Conservation (phyloP, 495 filamentous ascomycete genomes). For the Daldinia grandis region DNA sequence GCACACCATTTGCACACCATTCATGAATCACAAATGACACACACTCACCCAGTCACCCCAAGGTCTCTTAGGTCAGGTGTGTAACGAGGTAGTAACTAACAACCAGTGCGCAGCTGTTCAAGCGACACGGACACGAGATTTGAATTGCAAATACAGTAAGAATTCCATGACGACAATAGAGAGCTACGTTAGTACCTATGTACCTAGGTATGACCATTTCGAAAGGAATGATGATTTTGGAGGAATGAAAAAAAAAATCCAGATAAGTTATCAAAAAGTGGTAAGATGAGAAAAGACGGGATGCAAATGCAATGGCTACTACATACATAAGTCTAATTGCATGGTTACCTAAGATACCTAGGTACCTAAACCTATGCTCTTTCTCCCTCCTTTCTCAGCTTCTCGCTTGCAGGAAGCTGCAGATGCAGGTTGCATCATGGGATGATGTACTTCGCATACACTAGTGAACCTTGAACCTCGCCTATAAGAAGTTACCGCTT, state of each 20-base stretch:
- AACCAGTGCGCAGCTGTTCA: not conserved
- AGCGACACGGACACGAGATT: not conserved
- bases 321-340: not conserved
- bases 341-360: not conserved
- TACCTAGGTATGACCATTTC: not conserved
- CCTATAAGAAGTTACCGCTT: constrained; percentile 32
- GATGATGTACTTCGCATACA: constrained; percentile 21
- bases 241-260: constrained; percentile 4
- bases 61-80: constrained; percentile 2
- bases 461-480: constrained; percentile 27
- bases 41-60: constrained; percentile 12
- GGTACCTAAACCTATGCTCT: too few relatives aligned
- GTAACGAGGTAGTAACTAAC: constrained; percentile 15
- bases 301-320: constrained; percentile 3
- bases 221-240: not conserved
- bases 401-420: constrained; percentile 31
- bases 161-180: constrained; percentile 18
- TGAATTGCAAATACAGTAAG: constrained; percentile 11
- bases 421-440: constrained; percentile 32
- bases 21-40: constrained; percentile 33
- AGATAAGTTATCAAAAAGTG: constrained; percentile 2
- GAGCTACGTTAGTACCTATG: not conserved
- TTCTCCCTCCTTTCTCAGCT: constrained; percentile 7
- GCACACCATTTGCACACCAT: constrained; percentile 43
- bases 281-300: constrained; percentile 5